Base-by-base conservation (phyloP, 176 grass and related monocot species). In the Zizania latifolia region DNA sequence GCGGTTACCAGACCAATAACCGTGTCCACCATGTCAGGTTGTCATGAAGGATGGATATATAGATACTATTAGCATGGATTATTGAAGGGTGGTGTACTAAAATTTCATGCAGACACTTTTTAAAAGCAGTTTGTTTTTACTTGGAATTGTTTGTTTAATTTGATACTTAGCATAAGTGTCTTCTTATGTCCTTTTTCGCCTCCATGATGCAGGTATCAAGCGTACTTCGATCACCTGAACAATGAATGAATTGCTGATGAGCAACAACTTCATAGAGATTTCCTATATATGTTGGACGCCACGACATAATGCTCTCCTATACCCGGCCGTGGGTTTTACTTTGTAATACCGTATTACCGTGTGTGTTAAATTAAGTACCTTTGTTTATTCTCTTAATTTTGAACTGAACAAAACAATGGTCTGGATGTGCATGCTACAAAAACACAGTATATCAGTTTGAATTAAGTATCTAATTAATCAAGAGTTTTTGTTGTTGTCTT, bases 151-250 rank as follows among this genome's bases (percentile, higher is more conserved):
- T 24, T 76, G n/a, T n/a, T n/a, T n/a, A n/a, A 28, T 7, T 31
- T 46, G 13, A 50, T 58, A 14, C 8, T 77, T 51, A 36, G 4
- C 51, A 19, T 70, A 81, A 38, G 21, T 27, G 7, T 53, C 2
- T 37, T 10, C 6, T 36, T 27, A n/a, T 8, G 8, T 51, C 46
- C 17, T 27, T 44, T 44, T 3, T n/a, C n/a, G n/a, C 23, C 57
- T 78, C 6, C 1, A 53, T 36, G n/a, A 61, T 83, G 80, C 55
- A 87, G 85, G 80, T 83, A 83, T 54, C 74, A 73, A 61, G 27
- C 27, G 34, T 87, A 78, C 53, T 37, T 87, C 30, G 68, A 87
- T 39, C 68, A 68, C 16, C 12, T 83, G 74, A 83, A 34, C 80
- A 87, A 74, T 62, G 54, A 74, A 44, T 83, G 62, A 74, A 77